phyloP scores from a whole-genome alignment of 345 rosid genomes.

The Corchorus capsularis region DNA sequence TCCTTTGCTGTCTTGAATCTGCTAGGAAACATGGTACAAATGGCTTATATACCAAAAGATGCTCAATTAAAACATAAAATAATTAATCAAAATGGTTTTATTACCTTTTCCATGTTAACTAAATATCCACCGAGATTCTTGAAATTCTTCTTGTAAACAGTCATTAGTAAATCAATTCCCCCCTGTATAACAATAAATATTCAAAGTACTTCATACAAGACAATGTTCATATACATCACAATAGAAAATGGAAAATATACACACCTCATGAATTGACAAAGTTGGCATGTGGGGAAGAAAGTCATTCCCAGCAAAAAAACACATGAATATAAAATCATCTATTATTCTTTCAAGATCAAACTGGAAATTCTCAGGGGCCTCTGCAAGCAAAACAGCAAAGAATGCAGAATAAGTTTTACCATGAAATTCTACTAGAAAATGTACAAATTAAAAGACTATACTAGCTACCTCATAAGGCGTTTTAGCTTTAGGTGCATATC shows the following conservation, averaged over 20 bases:
- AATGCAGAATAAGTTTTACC: background rate
- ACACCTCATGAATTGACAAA: slow-evolving; percentile 30
- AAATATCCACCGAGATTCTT: slow-evolving; percentile 33
- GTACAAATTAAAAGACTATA: background rate
- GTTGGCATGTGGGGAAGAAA: slow-evolving; percentile 41
- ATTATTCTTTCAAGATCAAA: slow-evolving; percentile 25
- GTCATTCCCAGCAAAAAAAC: slow-evolving; percentile 36
- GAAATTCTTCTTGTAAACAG: slow-evolving; percentile 31
- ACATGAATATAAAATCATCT: slow-evolving; percentile 33
- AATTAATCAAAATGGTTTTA: background rate
- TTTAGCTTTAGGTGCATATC: background rate
- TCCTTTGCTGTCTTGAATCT: slow-evolving; percentile 18
- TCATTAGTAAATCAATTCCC: slow-evolving; percentile 29
- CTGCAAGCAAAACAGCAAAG: background rate
- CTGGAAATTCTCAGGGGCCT: slow-evolving; percentile 13
- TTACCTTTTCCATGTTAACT: slow-evolving; percentile 34
- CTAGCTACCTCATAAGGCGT: slow-evolving; percentile 28
- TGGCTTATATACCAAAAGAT: background rate
- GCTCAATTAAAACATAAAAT: background rate
- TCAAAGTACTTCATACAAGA: background rate
- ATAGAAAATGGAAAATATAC: background rate
- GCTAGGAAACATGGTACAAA: background rate
- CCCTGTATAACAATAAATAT: slow-evolving; percentile 28
- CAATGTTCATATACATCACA: background rate
- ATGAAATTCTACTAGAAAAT: background rate